Base-by-base conservation (phyloP, 2,329 filamentous ascomycete genomes). In the Curvularia eragrostidis region DNA sequence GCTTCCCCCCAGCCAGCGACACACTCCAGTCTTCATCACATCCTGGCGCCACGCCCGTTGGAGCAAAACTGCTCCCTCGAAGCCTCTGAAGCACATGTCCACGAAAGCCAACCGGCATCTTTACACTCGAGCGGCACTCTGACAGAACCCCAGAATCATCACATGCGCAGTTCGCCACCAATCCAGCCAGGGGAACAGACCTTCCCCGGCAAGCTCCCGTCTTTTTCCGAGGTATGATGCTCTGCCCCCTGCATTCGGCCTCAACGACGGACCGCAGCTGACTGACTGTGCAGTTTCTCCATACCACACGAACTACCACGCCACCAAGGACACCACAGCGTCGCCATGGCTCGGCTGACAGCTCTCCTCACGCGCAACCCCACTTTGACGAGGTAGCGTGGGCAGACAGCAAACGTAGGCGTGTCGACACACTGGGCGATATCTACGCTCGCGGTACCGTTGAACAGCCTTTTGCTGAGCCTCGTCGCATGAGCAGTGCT, bases 321-420 rank as follows among this genome's bases (percentile, higher is more conserved):
- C 73, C 73, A 15, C 73, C 73, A 19, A 64, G 63, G n/a, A 75
- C 73, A 39, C 73, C 73, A 9, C 66, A 68, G 15, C 67, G 68
- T 32, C 67, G 63, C 19, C 63, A 70, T 48, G 65, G 53, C 10
- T 73, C 70, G 15, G 60, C 59, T 15, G 66, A 69, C n/a, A 69
- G 63, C 53, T 75, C 73, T 15, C 73, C 72, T 1, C 60, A 62
- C 34, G 56, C 58, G n/a, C 47, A 58, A 18, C 66, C 69, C 12
- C 66, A 67, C 2, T 75, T 74, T 49, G 72, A 73, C 8, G 71
- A 75, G 5, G 59, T 72, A 21, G 46, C 66, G 6, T 75, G 72
- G 71, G 44, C 44, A 36, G 62, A 66, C 18, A 63, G 58, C 41
- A 72, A 69, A 60, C 68, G 69, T 38, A 66, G 69, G 38, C 72